Conservation (phyloP, 2,329 filamentous ascomycete genomes). For the Elsinoe perseae region DNA sequence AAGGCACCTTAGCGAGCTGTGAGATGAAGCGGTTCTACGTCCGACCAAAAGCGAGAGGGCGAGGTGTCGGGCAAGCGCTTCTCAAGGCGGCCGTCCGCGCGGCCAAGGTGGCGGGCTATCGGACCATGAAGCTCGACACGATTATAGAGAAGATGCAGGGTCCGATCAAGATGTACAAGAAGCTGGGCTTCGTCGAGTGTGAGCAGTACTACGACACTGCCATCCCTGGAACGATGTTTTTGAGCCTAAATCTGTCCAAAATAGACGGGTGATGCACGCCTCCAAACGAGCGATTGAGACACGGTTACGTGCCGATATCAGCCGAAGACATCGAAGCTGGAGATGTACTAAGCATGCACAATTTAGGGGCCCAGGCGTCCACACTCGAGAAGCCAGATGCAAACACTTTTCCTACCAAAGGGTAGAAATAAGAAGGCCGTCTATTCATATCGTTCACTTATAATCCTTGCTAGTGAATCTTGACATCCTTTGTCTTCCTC, state of each 20-base stretch:
- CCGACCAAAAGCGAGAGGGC: conserved; percentile 39
- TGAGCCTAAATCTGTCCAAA: conserved; percentile 32
- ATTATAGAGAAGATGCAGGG: conserved; percentile 42
- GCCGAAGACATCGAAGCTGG: too few species aligned
- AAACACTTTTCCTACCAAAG: too few species aligned
- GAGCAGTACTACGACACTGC: conserved; percentile 51
- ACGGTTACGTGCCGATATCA: not conserved
- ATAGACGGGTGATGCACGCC: not conserved
- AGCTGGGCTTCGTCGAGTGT: conserved; percentile 46
- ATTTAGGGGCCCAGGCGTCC: too few species aligned
- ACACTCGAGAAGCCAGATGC: too few species aligned
- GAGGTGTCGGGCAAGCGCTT: conserved; percentile 43
- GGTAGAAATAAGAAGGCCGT: not conserved
- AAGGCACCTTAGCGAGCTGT: conserved; percentile 6
- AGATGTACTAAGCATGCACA: too few species aligned
- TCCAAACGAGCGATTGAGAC: too few species aligned
- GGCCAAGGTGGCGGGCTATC: conserved; percentile 44
- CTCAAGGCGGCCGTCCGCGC: conserved; percentile 38
- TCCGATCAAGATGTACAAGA: conserved; percentile 44
- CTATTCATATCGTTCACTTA: not conserved
- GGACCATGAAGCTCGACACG: conserved; percentile 50
- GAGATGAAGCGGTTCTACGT: conserved; percentile 56
- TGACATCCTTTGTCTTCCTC: not conserved
- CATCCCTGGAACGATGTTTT: conserved; percentile 46
- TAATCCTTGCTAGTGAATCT: not conserved